A percentile compares a stretch with the other conserved stretches of the same genome.
Conservation (phyloP, 2,329 filamentous ascomycete species). For the Tolypocladium sp. region DNA sequence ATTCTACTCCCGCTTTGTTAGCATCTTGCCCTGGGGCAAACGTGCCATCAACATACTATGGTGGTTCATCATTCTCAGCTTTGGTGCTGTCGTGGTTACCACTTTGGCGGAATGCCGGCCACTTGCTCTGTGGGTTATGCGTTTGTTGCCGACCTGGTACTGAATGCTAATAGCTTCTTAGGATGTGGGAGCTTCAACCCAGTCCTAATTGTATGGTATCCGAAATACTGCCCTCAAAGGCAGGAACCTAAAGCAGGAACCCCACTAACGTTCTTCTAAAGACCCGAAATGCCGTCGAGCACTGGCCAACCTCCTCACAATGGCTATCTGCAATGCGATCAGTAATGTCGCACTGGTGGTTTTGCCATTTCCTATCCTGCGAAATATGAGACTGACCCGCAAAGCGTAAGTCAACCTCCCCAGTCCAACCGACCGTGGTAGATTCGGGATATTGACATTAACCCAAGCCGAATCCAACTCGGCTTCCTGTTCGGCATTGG, state of each 20-base stretch:
- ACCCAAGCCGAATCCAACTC: neutral
- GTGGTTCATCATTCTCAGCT: neutral
- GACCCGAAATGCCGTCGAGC: neutral
- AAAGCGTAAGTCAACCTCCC: neutral
- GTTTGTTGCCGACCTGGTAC: neutral
- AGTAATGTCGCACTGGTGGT: neutral
- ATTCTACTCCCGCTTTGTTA: neutral
- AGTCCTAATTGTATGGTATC: neutral
- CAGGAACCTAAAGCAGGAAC: neutral
- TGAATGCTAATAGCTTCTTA: neutral
- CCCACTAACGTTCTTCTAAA: neutral
- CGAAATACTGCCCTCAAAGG: neutral
- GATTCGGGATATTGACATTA: neutral
- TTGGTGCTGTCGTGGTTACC: neutral
- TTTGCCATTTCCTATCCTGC: neutral
- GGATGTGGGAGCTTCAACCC: neutral
- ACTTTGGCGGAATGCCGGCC: neutral
- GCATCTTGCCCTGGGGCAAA: neutral
- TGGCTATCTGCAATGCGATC: neutral
- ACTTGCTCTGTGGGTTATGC: neutral
- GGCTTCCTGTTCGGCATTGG: neutral
- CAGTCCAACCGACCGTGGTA: neutral
- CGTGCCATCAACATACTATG: neutral
- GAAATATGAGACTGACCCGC: neutral
- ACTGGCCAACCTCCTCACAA: neutral